Evolutionary conservation across 495 filamentous ascomycete genomes (phyloP), one percentile per base, ranked within the genome.

Genomic region (Neurospora sp.): DNA sequence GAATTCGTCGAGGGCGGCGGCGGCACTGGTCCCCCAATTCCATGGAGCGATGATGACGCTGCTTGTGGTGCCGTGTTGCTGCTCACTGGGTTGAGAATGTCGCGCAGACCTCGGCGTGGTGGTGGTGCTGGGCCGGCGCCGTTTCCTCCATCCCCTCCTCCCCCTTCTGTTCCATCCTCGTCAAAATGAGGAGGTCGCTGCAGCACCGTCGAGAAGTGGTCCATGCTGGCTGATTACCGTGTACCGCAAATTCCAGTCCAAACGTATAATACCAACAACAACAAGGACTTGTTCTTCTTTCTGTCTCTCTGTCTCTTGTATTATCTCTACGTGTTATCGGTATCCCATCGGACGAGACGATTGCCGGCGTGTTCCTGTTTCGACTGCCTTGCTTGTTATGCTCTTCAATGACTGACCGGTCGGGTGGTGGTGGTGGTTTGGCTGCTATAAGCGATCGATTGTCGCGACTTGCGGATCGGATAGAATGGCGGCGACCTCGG

Each of bases 141-240:
- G 77, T 39, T 82, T 76, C 59, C 77, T 72, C 69, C 74, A 68
- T 22, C 70, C 72, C 31, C 70, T 73, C 31, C 73, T 73, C 31
- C 74, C 74, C 68, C 74, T 78, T 44, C 80, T 78, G 71, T 79
- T 81, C 79, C 76, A 68, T 83, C 81, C 75, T 79, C 80, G 75
- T 82, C 79, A 68, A 81, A 80, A 75, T 80, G 78, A 73, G 80
- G 76, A 69, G 82, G 78, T 31, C 81, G 80, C 76, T 84, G 82
- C 78, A 85, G 78, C 76, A 85, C 82, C 16, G 81, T 84, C 75
- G 84, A 83, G 77, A 84, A 86, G 68, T 80, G 78, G 71, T 84
- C 82, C 82, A 83, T 83, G 53, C 27, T 35, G 53, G 53, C 12
- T 27, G 27, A 7, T 35, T 71, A 41, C n/a, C 35, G n/a, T 40